Base-by-base conservation (phyloP, 2,329 filamentous ascomycete species). In the Parastagonospora avenae region DNA sequence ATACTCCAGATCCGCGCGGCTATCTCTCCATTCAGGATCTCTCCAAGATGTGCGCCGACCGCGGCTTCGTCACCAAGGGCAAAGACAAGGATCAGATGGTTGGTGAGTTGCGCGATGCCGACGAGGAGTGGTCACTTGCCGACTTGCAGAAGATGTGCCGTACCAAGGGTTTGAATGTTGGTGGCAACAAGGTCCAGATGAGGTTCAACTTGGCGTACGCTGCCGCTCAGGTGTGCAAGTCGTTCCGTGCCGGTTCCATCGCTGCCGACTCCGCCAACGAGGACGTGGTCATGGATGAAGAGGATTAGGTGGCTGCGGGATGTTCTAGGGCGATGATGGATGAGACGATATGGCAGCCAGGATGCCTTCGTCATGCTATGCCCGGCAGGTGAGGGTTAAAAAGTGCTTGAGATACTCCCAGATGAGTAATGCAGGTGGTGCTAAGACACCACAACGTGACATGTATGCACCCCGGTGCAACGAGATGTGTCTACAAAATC, bases 131-230 rank as follows among this genome's bases (percentile, higher is more conserved):
- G 42, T 60, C 39, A 3, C 30, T 53, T 8, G 42, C 41, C 5
- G 53, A 67, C 11, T 57, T 73, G 10, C 56, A 57, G 53, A 59
- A 54, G 29, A 61, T 63, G 60, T 64, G 62, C 42, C 52, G 50
- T 19, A 30, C 52, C 6, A 63, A 62, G 50, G 63, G 62, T 19
- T 48, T 72, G 30, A 62, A 52, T 11, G 42, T 42, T 4, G 52
- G 55, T 11, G 60, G 57, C 14, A 66, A 24, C 29, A 72, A 70
- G 56, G 16, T 48, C 8, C 48, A 59, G 42, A 59, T 71, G 52
- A 53, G 49, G 36, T 64, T 66, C 28, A 58, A 63, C 50, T 49
- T 73, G 19, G 68, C 70, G 2, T 42, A 65, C 19, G 50, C 44
- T 14, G 62, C 60, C 15, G 66, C 66, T 2, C 50, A 57, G 42